These are phyloP conservation scores for Tulasnella sp. DNA, from an alignment of 768 basidiomycete genomes.

Conservation along the genomic window DNA sequence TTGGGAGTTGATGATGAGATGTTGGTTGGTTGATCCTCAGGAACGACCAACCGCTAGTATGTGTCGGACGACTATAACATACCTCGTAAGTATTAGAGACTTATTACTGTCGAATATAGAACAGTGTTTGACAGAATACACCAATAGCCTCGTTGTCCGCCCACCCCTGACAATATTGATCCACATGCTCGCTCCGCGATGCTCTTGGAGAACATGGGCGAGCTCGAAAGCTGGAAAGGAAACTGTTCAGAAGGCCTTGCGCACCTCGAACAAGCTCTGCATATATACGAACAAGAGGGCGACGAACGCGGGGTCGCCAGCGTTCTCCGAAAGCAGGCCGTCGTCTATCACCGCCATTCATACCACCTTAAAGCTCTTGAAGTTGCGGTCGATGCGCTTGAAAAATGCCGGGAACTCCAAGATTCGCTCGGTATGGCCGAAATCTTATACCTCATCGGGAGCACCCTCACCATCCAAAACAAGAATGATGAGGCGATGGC, in stretches of 20 bases:
- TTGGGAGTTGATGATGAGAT: slow-evolving; percentile 2
- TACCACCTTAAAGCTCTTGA: not conserved
- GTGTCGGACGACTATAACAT: not conserved
- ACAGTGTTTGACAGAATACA: no score
- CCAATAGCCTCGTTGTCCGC: not conserved
- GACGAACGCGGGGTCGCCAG: not conserved
- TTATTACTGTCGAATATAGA: no score
- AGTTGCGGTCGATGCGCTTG: not conserved
- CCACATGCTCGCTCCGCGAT: not conserved
- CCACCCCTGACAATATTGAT: not conserved
- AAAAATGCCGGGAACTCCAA: not conserved
- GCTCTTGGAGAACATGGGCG: not conserved
- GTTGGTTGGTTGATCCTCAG: not conserved
- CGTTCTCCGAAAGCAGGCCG: not conserved
- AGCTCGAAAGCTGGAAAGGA: not conserved
- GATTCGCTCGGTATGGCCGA: not conserved
- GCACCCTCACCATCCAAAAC: not conserved
- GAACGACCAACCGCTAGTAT: not conserved
- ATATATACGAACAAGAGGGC: not conserved
- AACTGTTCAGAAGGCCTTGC: not conserved
- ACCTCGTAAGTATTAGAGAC: not conserved
- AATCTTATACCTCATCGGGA: not conserved
- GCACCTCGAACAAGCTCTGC: not conserved
- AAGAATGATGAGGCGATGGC: not conserved
- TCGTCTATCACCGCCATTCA: not conserved